A percentile compares a stretch with the other conserved stretches of the same genome.
These are phyloP conservation scores for Pezicula radicicola DNA, from an alignment of 2,329 filamentous ascomycete genomes.

Conservation along the genomic window DNA sequence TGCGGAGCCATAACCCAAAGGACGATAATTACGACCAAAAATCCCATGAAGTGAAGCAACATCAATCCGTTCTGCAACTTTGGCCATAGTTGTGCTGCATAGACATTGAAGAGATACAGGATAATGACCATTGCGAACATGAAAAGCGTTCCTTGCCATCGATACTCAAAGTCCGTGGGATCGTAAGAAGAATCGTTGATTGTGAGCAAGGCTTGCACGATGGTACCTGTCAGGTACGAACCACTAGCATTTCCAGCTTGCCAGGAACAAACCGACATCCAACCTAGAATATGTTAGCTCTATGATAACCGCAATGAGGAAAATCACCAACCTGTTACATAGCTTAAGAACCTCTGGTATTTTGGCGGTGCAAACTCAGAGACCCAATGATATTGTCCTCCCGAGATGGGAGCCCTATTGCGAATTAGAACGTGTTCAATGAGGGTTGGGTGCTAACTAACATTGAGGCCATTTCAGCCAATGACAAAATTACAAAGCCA, in stretches of 20 bases:
- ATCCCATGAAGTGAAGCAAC: conserved; percentile 40
- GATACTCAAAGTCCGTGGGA: conserved; percentile 15
- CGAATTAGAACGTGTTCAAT: background rate
- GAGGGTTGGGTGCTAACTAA: background rate
- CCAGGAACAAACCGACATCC: conserved; percentile 44
- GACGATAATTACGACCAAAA: conserved; percentile 37
- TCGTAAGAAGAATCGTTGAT: conserved; percentile 33
- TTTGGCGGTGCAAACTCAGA: conserved; percentile 41
- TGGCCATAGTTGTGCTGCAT: conserved; percentile 33
- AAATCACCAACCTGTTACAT: conserved; percentile 38
- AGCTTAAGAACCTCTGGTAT: conserved; percentile 50
- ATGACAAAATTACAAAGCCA: conserved; percentile 11
- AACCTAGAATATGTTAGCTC: conserved; percentile 28
- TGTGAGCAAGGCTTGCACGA: conserved; percentile 38
- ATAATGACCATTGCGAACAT: conserved; percentile 38
- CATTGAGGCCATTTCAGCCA: conserved; percentile 25
- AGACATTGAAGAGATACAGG: conserved; percentile 41
- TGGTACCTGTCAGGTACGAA: conserved; percentile 38
- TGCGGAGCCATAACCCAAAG: conserved; percentile 29
- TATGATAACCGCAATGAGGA: background rate
- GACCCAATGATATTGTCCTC: conserved; percentile 60
- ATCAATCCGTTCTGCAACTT: conserved; percentile 39
- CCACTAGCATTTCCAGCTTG: conserved; percentile 38
- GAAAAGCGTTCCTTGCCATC: conserved; percentile 40
- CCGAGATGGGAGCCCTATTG: conserved; percentile 45